Base-by-base conservation (phyloP, 2,329 filamentous ascomycete genomes). In the Orbilia blumenaviensis region DNA sequence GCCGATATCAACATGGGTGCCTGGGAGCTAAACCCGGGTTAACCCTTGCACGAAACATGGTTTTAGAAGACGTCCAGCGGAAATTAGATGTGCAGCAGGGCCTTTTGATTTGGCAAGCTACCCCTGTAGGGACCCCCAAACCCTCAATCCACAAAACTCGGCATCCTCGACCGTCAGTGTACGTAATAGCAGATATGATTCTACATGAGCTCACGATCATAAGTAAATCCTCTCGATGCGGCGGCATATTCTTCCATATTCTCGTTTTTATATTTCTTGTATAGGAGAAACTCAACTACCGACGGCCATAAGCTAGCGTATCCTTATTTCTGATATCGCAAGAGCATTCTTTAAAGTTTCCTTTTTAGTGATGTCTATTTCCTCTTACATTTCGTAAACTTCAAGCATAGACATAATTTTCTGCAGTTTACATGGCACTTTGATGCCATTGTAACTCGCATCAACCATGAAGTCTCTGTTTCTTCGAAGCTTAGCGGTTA, bases 401-500 rank as follows among this genome's bases (percentile, higher is more conserved):
- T 50, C 41, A 48, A 50, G 54, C 16, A 41, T 50, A 61, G 2
- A 68, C n/a, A 42, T 36, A 25, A 16, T 42, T 68, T 68, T 66
- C 52, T 48, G 29, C 16, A 52, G 29, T 68, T 68, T 68, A 61
- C 42, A 52, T 61, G 54, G 66, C 42, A 61, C 61, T 41, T 9
- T 36, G 66, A 68, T 68, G 66, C 52, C 54, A 52, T 61, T 61
- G 66, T 68, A 68, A 42, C 29, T 64, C 42, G 29, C 27, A 52
- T 36, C 27, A 68, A 68, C 18, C 54, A 68, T 68, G 66, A 68
- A 21, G 52, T 68, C 52, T 61, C 66, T 68, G 42, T 18, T 68
- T 61, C 66, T 68, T 50, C 66, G 52, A 61, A 61, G 66, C 52
- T 52, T 68, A 68, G 66, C 66, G 52, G 42, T 60, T 32, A 50